Percentiles rank a stretch among this genome's conserved stretches.
phyloP scores from a whole-genome alignment of 177 flowering plant genomes.

The Tripterygium wilfordii region DNA sequence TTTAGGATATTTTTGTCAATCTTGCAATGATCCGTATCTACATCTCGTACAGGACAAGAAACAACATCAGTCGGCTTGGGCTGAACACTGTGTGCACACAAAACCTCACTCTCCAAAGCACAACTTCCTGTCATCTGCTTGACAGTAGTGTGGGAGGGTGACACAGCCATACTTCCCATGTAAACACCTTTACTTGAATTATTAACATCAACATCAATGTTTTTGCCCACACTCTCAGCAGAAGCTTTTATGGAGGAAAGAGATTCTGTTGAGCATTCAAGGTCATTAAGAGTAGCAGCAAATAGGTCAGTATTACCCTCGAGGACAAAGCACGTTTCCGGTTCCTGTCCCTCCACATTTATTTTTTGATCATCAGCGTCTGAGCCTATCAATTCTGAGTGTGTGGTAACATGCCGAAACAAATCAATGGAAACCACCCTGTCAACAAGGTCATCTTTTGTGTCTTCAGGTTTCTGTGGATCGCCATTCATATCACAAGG shows the following conservation, averaged over 20 bases:
- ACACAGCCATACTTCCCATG: constrained; percentile 4
- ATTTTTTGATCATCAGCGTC: background rate
- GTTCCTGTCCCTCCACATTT: constrained; percentile 5
- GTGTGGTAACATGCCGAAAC: background rate
- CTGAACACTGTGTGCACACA: constrained; percentile 4
- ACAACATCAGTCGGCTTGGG: constrained; percentile 8
- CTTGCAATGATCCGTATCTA: constrained; percentile 7
- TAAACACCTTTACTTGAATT: background rate
- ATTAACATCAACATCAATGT: no score
- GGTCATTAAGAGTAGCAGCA: no score
- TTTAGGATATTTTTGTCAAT: background rate
- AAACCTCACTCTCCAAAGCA: constrained; percentile 1
- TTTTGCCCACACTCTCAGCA: background rate
- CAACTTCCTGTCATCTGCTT: constrained; percentile 4
- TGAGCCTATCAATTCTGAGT: background rate
- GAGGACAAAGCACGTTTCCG: constrained; percentile 2
- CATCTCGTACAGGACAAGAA: constrained; percentile 1
- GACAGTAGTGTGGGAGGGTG: background rate
- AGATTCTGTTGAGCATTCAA: no score
- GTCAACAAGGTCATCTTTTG: background rate
- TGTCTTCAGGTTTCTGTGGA: constrained; percentile 8
- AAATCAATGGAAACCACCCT: constrained; percentile 7
- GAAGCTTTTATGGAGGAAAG: no score
- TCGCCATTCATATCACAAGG: constrained; percentile 30
- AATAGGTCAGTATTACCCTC: background rate